Evolutionary conservation across 2,329 filamentous ascomycete genomes (phyloP), one percentile per base, ranked within the genome.

Genomic region (Colletotrichum brevisporum): DNA sequence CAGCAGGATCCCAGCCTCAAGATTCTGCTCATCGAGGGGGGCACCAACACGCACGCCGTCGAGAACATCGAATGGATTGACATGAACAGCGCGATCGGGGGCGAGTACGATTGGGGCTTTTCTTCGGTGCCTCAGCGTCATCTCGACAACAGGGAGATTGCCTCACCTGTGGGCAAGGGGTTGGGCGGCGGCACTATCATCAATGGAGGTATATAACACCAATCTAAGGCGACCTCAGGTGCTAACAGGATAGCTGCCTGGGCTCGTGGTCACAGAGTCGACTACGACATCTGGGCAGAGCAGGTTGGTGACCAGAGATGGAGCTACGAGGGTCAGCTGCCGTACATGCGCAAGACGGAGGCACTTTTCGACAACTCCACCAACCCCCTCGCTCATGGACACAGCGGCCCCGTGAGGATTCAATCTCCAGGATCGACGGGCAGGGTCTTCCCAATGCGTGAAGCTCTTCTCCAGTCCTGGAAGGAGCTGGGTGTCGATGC

Each of bases 271-370:
- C 77, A 80, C 31, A 74, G 76, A 4, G 73, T 75, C 4, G 84
- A 86, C 70, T 87, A 83, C 67, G 78, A 86, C 21, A 76, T 79
- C 54, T 87, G 84, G 85, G 60, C 74, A 9, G 41, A 73, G 13
- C 24, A 73, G 15, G 71, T 77, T 26, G 54, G 55, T 1, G 84
- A 87, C 61, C 53, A 79, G 1, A 74, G 77, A 2, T 89, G 85
- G 79, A 80, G 79, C 66, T 85, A 83, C 66, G 75, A 83, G 4
- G 79, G 79, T 10, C 78, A 86, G 47, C 76, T 83, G 16, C 83
- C 83, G 2, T 88, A 83, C 75, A 81, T 85, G 56, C 26, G 45
- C 61, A 76, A 76, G 47, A 48, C 56, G 3, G 45, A 59, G 26
- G 47, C 84, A 81, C 66, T 73, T 77, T 0, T 77, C 77, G 16